Conservation (phyloP, 208 protist genomes). For the Leishmania mexicana region DNA sequence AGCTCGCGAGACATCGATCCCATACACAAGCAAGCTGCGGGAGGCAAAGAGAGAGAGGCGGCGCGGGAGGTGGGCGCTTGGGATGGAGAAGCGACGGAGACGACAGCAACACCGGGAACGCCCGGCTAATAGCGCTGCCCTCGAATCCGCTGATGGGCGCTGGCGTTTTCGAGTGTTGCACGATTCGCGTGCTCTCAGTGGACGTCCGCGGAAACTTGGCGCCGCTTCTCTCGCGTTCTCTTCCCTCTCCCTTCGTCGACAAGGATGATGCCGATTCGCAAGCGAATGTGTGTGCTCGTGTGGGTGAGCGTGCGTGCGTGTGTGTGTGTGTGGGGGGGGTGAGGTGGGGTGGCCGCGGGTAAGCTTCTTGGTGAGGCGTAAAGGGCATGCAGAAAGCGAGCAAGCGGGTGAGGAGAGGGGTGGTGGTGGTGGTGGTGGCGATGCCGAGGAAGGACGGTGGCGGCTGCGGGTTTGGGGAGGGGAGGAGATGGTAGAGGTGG, state of each 20-base stretch:
- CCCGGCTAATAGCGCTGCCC: neutral
- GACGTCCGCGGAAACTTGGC: neutral
- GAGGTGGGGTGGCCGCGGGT: neutral
- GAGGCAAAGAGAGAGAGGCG: neutral
- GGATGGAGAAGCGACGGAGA: neutral
- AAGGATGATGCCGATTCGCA: too few relatives aligned
- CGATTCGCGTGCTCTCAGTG: neutral
- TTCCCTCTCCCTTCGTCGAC: neutral
- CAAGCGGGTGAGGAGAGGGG: neutral
- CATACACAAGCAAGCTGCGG: neutral
- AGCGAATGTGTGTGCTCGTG: neutral
- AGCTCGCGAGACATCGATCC: constrained; percentile 1
- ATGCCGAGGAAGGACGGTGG: neutral
- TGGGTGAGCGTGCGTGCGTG: neutral
- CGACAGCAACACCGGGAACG: neutral
- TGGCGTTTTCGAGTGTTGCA: neutral
- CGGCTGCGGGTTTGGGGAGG: neutral
- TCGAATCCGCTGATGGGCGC: neutral
- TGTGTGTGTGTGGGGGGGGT: neutral
- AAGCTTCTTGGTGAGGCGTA: neutral
- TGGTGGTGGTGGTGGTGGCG: neutral
- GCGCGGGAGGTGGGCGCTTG: neutral
- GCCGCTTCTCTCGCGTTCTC: neutral
- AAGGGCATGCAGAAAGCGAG: neutral
- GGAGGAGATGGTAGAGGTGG: neutral